Base-by-base conservation (phyloP, 2,329 filamentous ascomycete genomes). In the Sordariomycetes sp. region DNA sequence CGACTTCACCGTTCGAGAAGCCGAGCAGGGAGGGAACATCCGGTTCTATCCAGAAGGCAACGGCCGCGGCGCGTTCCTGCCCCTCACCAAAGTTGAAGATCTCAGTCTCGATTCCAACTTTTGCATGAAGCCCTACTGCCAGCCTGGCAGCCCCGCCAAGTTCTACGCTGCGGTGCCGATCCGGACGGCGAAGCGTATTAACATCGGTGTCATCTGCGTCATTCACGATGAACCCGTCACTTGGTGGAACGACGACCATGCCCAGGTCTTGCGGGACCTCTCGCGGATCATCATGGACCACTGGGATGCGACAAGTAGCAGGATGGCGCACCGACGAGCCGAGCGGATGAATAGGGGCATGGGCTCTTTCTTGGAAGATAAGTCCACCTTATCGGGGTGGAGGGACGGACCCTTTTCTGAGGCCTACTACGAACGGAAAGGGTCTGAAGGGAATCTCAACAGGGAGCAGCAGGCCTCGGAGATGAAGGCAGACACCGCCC, bases 151-250 rank as follows among this genome's bases (percentile, higher is more conserved):
- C 0, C 37, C 39, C 2, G 44, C 47, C 12, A 44, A 50, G 2
- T 66, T 66, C 35, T 66, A 64, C 28, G 59, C 59, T 0, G 61
- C 50, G 0, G 57, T 63, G 0, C 63, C 63, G 3, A 61, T 66
- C 10, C 53, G 57, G 0, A 58, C 58, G 0, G 50, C 43, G 0
- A 42, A 49, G 4, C 61, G 59, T 14, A 55, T 65, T 37, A 59
- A 64, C 32, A 66, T 66, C 4, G 63, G 63, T 4, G 54, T 59
- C 1, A 56, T 54, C 8, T 60, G 55, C 28, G 50, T 63, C 2
- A 42, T 54, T 11, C 40, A 45, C 25, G 32, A 26, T 14, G 42
- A 33, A 23, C 33, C 16, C 4, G 35, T 31, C 29, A 32, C 16
- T 5, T 12, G 9, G 2, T 54, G 58, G 42, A 46, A 46, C 5